Evolutionary conservation across 2,329 filamentous ascomycete species (phyloP).

Genomic region (Colletotrichum liaoningense): DNA sequence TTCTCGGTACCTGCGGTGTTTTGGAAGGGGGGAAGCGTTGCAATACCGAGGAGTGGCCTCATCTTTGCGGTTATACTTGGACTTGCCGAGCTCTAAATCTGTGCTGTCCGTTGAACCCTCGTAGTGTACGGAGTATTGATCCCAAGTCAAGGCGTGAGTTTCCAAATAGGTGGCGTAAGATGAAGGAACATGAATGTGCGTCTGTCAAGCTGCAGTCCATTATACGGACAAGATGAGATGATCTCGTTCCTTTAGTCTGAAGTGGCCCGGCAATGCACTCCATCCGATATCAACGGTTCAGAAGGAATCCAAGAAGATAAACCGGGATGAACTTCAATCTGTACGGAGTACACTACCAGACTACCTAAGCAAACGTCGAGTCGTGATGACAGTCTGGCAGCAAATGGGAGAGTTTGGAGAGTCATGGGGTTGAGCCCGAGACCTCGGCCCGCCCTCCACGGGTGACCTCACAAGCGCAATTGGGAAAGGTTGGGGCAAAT

Average conservation of each 20-base stretch:
- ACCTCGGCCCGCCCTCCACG: conserved; percentile 29
- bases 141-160: no score
- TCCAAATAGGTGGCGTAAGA: no score
- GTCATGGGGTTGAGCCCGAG: conserved; percentile 10
- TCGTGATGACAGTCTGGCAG: conserved; percentile 7
- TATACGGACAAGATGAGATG: conserved; percentile 4
- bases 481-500: background rate
- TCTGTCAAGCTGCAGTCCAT: background rate
- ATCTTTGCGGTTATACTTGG: background rate
- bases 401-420: conserved; percentile 1
- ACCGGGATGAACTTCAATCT: background rate
- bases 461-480: conserved; percentile 23
- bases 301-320: background rate
- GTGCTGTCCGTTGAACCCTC: background rate
- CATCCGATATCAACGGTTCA: background rate
- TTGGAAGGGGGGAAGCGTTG: background rate
- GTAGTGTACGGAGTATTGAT: background rate
- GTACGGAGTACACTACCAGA: background rate
- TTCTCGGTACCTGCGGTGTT: conserved; percentile 6
- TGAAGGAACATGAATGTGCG: background rate
- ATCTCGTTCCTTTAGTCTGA: background rate
- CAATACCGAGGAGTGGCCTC: background rate
- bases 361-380: conserved; percentile 1
- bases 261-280: background rate
- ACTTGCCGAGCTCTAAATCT: no score